Evolutionary conservation across 2,329 filamentous ascomycete genomes (phyloP).

Genomic region (Exophiala aquamarina): DNA sequence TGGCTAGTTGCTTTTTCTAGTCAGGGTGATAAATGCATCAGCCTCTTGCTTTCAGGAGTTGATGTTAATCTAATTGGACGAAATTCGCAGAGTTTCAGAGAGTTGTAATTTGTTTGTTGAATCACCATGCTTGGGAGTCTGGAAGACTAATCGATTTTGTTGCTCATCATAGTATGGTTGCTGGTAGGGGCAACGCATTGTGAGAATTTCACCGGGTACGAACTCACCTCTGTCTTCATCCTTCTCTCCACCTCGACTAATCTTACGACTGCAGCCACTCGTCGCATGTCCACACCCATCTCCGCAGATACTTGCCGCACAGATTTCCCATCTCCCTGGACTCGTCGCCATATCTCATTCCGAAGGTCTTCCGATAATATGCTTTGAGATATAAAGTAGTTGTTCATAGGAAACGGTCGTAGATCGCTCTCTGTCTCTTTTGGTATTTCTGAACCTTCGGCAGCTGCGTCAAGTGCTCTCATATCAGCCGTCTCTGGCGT

Average conservation of each 20-base stretch:
- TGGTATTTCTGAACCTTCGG: conserved; percentile 30
- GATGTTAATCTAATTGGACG: no score
- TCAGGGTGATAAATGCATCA: conserved; percentile 7
- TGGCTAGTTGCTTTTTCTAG: conserved; percentile 74
- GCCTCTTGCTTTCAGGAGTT: no score
- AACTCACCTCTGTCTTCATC: conserved; percentile 72
- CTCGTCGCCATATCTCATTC: conserved; percentile 70
- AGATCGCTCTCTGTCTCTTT: conserved; percentile 25
- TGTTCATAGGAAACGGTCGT: conserved; percentile 74
- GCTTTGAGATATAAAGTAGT: conserved; percentile 65
- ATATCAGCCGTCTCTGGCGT: conserved; percentile 9
- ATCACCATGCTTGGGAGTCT: conserved; percentile 81
- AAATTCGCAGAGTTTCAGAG: conserved; percentile 56
- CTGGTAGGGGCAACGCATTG: conserved; percentile 8
- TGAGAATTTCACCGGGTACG: conserved; percentile 7
- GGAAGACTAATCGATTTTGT: conserved; percentile 99
- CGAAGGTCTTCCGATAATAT: conserved; percentile 73
- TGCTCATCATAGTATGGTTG: conserved; percentile 60
- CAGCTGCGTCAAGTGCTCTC: conserved; percentile 30
- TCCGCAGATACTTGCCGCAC: conserved; percentile 76
- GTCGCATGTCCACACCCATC: conserved; percentile 74
- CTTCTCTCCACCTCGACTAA: conserved; percentile 83
- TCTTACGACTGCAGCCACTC: conserved; percentile 81
- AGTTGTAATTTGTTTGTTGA: conserved; percentile 66
- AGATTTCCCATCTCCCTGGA: conserved; percentile 65